Conservation (phyloP, 805 yeast genomes). For the Kazachstania psychrophila region DNA sequence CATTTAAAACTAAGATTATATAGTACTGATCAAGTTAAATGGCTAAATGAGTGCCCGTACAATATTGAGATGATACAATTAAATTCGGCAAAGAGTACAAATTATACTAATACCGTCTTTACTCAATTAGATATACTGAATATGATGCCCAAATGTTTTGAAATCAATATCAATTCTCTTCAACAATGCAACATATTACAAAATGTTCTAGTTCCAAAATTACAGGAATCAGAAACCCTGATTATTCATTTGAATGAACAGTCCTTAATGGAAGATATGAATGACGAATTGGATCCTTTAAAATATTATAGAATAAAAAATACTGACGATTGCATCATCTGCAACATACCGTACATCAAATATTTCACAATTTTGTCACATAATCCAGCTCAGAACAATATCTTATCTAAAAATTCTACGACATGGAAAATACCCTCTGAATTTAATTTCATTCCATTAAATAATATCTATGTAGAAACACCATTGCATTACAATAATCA, state of each 20-base stretch:
- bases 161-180: constrained; percentile 9
- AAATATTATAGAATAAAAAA: constrained; percentile 4
- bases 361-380: constrained; percentile 6
- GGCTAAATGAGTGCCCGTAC: constrained; percentile 17
- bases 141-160: not conserved
- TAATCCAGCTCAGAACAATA: too few relatives aligned
- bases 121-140: not conserved
- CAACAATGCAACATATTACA: constrained; percentile 17
- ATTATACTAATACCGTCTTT: not conserved
- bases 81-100: not conserved
- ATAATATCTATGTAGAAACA: not conserved
- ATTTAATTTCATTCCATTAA: too few relatives aligned
- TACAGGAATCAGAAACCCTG: constrained; percentile 3
- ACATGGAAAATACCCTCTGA: too few relatives aligned
- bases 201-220: constrained; percentile 11
- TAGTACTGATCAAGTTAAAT: constrained; percentile 12
- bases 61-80: constrained; percentile 5
- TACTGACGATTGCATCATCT: constrained; percentile 8
- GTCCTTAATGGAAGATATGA: constrained; percentile 3
- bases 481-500: not conserved
- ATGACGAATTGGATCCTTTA: constrained; percentile 3
- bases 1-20: constrained; percentile 10
- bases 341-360: constrained; percentile 8
- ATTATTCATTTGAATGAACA: constrained; percentile 10
- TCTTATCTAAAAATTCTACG: too few relatives aligned